These are phyloP conservation scores for Cornus florida DNA, from an alignment of 148 eudicot genomes.

Conservation along the genomic window DNA sequence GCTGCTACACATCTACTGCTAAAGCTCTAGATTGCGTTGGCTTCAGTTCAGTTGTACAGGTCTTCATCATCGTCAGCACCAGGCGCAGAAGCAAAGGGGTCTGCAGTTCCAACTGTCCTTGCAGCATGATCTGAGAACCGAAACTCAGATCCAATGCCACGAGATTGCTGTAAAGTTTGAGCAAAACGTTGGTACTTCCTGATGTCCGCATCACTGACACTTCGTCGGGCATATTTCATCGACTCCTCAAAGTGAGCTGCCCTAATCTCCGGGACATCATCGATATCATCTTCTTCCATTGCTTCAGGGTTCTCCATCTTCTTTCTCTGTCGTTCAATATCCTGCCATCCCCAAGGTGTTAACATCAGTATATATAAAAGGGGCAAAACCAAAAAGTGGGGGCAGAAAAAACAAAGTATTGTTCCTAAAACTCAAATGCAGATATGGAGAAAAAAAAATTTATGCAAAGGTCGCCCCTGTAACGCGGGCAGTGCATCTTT, in stretches of 20 bases:
- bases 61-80: slow-evolving; percentile 32
- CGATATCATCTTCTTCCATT: slow-evolving; percentile 35
- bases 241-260: slow-evolving; percentile 42
- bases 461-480: no score
- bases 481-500: no score
- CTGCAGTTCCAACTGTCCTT: slow-evolving; percentile 17
- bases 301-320: slow-evolving; percentile 34
- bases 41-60: slow-evolving; percentile 21
- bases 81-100: slow-evolving; percentile 27
- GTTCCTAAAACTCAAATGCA: not conserved
- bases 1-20: not conserved
- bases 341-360: slow-evolving; percentile 19
- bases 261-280: slow-evolving; percentile 39
- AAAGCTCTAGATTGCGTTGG: not conserved
- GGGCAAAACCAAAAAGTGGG: not conserved
- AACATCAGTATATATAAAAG: not conserved
- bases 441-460: no score
- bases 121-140: slow-evolving; percentile 27
- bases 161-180: slow-evolving; percentile 41
- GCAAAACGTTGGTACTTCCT: slow-evolving; percentile 41
- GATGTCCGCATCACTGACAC: slow-evolving; percentile 44
- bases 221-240: slow-evolving; percentile 42
- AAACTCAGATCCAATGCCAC: slow-evolving; percentile 39
- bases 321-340: slow-evolving; percentile 34
- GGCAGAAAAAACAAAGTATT: no score